A percentile compares a stretch with the other conserved stretches of the same genome.
Conservation (phyloP, 495 filamentous ascomycete genomes). For the Lophiotrema nucula region DNA sequence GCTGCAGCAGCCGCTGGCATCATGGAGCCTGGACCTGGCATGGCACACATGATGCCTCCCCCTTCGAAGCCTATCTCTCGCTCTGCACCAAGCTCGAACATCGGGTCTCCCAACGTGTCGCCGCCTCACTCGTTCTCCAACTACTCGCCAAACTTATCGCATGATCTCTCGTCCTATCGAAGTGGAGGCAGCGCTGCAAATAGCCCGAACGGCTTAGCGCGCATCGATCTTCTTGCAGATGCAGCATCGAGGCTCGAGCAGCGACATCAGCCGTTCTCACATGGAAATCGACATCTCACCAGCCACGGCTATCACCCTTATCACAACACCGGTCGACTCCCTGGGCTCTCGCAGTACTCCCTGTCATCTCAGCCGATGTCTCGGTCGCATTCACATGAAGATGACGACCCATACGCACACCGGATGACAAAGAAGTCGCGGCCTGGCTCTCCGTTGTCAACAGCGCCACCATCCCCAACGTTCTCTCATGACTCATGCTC, state of each 20-base stretch:
- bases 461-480: slow-evolving; percentile 93
- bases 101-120: slow-evolving; percentile 92
- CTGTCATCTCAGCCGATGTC: slow-evolving; percentile 75
- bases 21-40: slow-evolving; percentile 49
- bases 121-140: slow-evolving; percentile 85
- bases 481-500: slow-evolving; percentile 96
- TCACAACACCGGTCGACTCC: slow-evolving; percentile 47
- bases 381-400: slow-evolving; percentile 85
- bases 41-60: slow-evolving; percentile 71
- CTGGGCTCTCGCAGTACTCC: slow-evolving; percentile 80
- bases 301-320: slow-evolving; percentile 33
- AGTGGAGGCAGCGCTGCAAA: slow-evolving; percentile 43
- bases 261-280: slow-evolving; percentile 40
- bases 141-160: slow-evolving; percentile 65
- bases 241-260: slow-evolving; percentile 85
- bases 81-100: slow-evolving; percentile 85
- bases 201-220: slow-evolving; percentile 46
- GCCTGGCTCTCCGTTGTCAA: slow-evolving; percentile 90
- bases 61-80: slow-evolving; percentile 73
- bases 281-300: slow-evolving; percentile 50
- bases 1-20: slow-evolving; percentile 50
- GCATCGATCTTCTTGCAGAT: slow-evolving; percentile 83
- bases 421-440: slow-evolving; percentile 81
- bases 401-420: slow-evolving; percentile 69
- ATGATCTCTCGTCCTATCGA: slow-evolving; percentile 62